phyloP scores from a whole-genome alignment of 306 rosid genomes.

The Notholithocarpus densiflorus region DNA sequence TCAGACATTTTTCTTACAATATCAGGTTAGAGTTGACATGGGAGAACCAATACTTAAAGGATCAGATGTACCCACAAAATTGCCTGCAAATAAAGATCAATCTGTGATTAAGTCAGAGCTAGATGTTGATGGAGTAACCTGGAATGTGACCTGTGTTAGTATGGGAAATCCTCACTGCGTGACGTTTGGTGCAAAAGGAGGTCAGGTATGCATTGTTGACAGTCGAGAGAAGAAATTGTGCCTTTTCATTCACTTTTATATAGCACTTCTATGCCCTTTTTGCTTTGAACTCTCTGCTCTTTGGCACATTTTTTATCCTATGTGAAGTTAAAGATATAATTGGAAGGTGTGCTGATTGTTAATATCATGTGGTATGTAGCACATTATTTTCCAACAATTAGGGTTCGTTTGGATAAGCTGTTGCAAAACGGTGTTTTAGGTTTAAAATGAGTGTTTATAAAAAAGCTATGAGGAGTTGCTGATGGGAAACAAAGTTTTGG shows the following conservation, averaged over 20 bases:
- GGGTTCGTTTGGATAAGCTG: no score
- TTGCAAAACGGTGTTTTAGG: no score
- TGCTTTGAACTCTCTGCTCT: background rate
- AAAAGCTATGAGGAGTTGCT: no score
- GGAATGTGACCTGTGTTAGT: slow-evolving; percentile 95
- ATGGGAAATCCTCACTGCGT: slow-evolving; percentile 98
- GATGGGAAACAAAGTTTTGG: no score
- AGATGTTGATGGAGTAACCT: slow-evolving; percentile 68
- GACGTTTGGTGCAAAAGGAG: slow-evolving; percentile 58
- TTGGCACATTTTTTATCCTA: background rate
- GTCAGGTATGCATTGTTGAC: slow-evolving; percentile 46
- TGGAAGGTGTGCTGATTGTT: background rate
- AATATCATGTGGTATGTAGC: no score
- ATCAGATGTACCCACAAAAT: slow-evolving; percentile 70
- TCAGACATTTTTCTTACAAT: slow-evolving; percentile 13
- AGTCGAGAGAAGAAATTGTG: background rate
- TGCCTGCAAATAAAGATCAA: slow-evolving; percentile 56
- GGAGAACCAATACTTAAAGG: slow-evolving; percentile 91
- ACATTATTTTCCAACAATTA: no score
- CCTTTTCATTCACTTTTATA: background rate
- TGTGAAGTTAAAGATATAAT: background rate
- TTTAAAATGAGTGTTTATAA: no score
- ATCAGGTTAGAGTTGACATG: slow-evolving; percentile 95
- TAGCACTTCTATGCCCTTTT: background rate
- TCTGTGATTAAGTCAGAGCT: slow-evolving; percentile 64